Conservation (phyloP, 2,329 filamentous ascomycete genomes). For the Aureobasidium pullulans region DNA sequence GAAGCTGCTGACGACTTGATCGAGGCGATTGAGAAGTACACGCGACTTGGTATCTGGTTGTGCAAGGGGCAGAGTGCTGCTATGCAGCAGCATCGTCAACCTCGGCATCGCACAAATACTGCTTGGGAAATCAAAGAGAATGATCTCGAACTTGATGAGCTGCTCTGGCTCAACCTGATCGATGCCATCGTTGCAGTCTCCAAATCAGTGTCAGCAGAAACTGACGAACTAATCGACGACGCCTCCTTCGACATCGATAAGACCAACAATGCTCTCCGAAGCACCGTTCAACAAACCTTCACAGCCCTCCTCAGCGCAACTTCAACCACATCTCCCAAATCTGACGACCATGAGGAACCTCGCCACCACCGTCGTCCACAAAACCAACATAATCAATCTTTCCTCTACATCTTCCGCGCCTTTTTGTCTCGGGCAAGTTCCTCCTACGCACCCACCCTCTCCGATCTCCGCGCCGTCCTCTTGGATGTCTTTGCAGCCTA, state of each 20-base stretch:
- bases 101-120: conserved; percentile 29
- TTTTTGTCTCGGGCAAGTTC: conserved; percentile 78
- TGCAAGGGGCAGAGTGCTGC: conserved; percentile 69
- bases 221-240: conserved; percentile 16
- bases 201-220: conserved; percentile 40
- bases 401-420: conserved; percentile 78
- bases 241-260: conserved; percentile 38
- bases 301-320: conserved; percentile 17
- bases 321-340: conserved; percentile 19
- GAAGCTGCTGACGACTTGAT: conserved; percentile 67
- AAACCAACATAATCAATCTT: conserved; percentile 43
- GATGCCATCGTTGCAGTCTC: conserved; percentile 52
- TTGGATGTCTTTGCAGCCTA: conserved; percentile 91
- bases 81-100: conserved; percentile 21
- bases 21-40: conserved; percentile 76
- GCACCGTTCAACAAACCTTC: conserved; percentile 15
- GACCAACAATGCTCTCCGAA: conserved; percentile 54
- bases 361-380: background rate
- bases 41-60: conserved; percentile 89
- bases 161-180: conserved; percentile 59
- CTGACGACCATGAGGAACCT: background rate
- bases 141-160: conserved; percentile 53
- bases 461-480: conserved; percentile 78
- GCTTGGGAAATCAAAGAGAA: conserved; percentile 45
- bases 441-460: conserved; percentile 68